Base-by-base conservation (phyloP, 2,329 filamentous ascomycete genomes). In the Rutstroemia sp. region DNA sequence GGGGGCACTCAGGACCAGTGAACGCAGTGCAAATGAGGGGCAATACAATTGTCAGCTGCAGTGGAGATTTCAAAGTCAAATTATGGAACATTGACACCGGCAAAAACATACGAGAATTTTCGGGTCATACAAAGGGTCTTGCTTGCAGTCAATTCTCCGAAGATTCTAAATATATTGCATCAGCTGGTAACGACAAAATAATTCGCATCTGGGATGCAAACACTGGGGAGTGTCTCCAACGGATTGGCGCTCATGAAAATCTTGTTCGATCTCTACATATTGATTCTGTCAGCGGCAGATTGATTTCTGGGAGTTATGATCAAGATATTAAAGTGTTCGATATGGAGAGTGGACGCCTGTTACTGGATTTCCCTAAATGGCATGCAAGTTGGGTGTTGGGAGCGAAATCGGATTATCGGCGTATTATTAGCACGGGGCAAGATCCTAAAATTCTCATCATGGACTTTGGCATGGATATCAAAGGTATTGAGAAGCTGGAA, bases 131-230 rank as follows among this genome's bases (percentile, higher is more conserved):
- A 70, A 92, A 95, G 68, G 94, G 94, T 7, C 82, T 99, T 34
- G 94, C 94, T 3, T 96, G 94, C 71, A 91, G 94, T 54, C 94
- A 99, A 70, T 96, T 97, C 72, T 92, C 87, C 42, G 90, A 96
- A 65, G 92, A 99, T 68, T 91, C 90, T n/a, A 86, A 88, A 53
- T 94, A 88, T 62, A 90, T 99, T 48, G 87, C 95, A 48, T 94
- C 91, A 17, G 94, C 94, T 9, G 94, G 94, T 47, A 99, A 96
- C 68, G 94, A 97, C 73, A 88, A 92, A 71, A 84, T 91, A 49
- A 96, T 97, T 60, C 94, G 95, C 69, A 89, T 97, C 69, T 99
- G 95, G 81, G 90, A 97, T 71, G 90, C 92, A 51, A 88, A 89
- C 66, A 96, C 90, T 1, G 92, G 92, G 59, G 85, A 90, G 65